Base-by-base conservation (phyloP, 2,329 filamentous ascomycete species). In the Fusarium sacchari region DNA sequence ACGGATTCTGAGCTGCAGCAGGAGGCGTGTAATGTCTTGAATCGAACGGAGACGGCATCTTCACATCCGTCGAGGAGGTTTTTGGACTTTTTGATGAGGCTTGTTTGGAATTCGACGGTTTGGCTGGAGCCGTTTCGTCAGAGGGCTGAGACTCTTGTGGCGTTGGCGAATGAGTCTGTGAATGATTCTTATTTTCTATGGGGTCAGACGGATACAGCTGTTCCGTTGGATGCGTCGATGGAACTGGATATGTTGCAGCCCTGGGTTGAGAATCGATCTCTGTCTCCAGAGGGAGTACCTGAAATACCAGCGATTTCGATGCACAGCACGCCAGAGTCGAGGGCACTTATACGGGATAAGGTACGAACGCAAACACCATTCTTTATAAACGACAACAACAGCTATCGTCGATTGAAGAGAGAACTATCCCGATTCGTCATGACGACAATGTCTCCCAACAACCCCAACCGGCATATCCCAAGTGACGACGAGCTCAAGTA, bases 341-440 rank as follows among this genome's bases (percentile, higher is more conserved):
- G 71, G 9, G 18, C 62, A 18, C 13, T 67, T 1, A 44, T 68
- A 9, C 57, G 71, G 0, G 71, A 74, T 14, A 73, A 74, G 44
- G 59, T 65, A 15, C 67, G 67, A n/a, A 73, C 71, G 17, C 57
- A 66, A 7, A 67, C 65, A 0, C 72, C 72, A 7, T 75, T 75
- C 61, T 75, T 74, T 7, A 66, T 75, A 20, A 74, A 74, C 22
- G 72, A 74, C 13, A 75, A 73, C 26, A 74, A 75, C 22, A 74
- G 72, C 12, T 74, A 74, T 7, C 61, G 72, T 5, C 59, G 72
- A 18, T 43, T 74, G 1, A 70, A 75, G 1, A 32, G 55, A 7
- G 72, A 75, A n/a, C 22, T 74, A 1, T 75, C 72, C 0, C 52
- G 72, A 12, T 74, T 74, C 10, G 72, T 74, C 7, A 67, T 73